Base-by-base conservation (phyloP, 495 filamentous ascomycete genomes). In the Extremus antarcticus region DNA sequence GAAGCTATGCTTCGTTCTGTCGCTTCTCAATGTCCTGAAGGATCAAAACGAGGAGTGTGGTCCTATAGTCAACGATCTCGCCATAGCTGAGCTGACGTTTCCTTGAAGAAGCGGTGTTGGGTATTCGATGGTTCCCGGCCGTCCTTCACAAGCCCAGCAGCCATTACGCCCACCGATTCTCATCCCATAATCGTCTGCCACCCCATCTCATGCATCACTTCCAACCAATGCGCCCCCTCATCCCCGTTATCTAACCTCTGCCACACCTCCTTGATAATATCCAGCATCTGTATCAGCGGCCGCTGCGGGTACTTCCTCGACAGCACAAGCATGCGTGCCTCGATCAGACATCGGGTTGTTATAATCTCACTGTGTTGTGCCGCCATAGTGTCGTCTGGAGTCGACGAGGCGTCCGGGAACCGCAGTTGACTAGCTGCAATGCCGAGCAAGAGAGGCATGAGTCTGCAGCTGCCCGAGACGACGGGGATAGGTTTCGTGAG, bases 191-290 rank as follows among this genome's bases (percentile, higher is more conserved):
- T 40, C 17, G 50, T 52, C 38, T 52, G 50, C 50, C 22, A 29
- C 10, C 50, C 21, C 50, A 35, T 52, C 29, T 52, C 50, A 24
- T 52, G 38, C 15, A 23, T 32, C 2, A 52, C 50, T 15, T 52
- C 32, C 25, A 52, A 15, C 50, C 50, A 52, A 21, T 52, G 50
- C 8, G 50, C 29, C 13, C 25, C 22, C 7, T 40, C 13, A 23
- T 43, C 32, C 2, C n/a, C 32, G 16, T 40, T 29, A 41, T 52
- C 50, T 2, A 52, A 21, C 32, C 38, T 20, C 35, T 52, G 32
- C 50, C 50, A 52, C 2, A 52, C 50, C 25, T 52, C 50, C 11
- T 52, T 52, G 50, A 52, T 43, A 32, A 52, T 43, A 10, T 52
- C 50, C 21, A 52, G 13, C 50, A 52, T 21, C 50, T 40, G 50